Evolutionary conservation across 768 basidiomycete species (phyloP).

Genomic region (Lentinula lateritia): DNA sequence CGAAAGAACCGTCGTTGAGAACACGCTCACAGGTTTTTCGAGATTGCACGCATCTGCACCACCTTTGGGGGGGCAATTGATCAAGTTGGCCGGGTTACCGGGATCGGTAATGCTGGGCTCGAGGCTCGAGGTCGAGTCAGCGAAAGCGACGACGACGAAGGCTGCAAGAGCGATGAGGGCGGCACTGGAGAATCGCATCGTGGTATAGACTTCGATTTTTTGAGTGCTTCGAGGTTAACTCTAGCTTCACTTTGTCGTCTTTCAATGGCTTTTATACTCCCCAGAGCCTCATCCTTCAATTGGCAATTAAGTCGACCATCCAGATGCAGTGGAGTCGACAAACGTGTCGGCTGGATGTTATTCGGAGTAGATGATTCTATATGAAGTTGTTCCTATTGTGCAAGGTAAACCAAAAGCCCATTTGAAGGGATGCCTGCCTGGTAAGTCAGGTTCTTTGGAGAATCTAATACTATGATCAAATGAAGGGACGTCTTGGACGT

Average conservation of each 20-base stretch:
- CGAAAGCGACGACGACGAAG: neutral
- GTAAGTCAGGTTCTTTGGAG: too few species aligned
- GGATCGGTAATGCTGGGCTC: constrained; percentile 2
- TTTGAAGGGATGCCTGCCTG: too few species aligned
- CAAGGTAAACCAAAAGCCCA: too few species aligned
- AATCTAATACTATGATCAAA: too few species aligned
- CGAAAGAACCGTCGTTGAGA: neutral
- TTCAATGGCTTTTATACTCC: neutral
- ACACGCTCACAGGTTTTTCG: neutral
- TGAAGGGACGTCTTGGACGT: too few species aligned
- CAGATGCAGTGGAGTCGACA: too few species aligned
- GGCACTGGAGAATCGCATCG: neutral
- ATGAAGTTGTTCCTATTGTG: too few species aligned
- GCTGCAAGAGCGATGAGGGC: neutral
- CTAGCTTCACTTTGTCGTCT: neutral
- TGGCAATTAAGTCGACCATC: too few species aligned
- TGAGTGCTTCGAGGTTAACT: neutral
- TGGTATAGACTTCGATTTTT: neutral
- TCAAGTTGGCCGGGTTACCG: constrained; percentile 5
- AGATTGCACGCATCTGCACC: constrained; percentile 2
- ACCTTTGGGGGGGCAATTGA: neutral
- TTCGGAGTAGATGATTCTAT: too few species aligned
- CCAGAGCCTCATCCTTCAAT: too few species aligned
- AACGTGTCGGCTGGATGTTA: too few species aligned
- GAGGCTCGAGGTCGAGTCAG: neutral